Conservation (phyloP, 495 filamentous ascomycete species). For the Penicillium canariense region DNA sequence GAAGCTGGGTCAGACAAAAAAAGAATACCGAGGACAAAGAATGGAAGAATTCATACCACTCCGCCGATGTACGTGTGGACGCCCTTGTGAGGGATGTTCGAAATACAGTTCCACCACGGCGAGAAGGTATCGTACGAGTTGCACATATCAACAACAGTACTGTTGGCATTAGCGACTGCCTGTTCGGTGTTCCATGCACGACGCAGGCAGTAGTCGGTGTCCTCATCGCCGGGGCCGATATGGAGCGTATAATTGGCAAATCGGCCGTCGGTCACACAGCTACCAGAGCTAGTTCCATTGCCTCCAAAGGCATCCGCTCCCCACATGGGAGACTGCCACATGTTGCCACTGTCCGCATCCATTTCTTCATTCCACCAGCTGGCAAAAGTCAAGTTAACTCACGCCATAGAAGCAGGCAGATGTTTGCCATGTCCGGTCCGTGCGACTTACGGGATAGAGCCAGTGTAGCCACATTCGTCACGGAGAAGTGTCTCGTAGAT, state of each 20-base stretch:
- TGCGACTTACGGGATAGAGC: constrained; percentile 38
- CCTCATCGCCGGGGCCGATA: constrained; percentile 16
- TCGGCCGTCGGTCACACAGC: constrained; percentile 12
- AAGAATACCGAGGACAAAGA: background rate
- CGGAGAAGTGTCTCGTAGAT: constrained; percentile 42
- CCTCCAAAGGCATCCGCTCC: constrained; percentile 15
- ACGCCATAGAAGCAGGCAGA: no score
- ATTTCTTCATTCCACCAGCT: constrained; percentile 12
- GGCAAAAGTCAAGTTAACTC: no score
- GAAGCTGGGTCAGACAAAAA: background rate
- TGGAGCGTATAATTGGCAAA: constrained; percentile 18
- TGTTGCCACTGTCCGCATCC: constrained; percentile 17
- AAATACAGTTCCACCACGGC: constrained; percentile 18
- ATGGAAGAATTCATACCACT: constrained; percentile 4
- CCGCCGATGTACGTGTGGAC: constrained; percentile 19
- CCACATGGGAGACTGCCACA: constrained; percentile 19
- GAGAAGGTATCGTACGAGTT: constrained; percentile 15
- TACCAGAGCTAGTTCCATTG: constrained; percentile 14
- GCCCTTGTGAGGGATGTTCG: constrained; percentile 17
- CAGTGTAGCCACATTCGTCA: constrained; percentile 43
- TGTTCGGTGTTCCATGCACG: constrained; percentile 10
- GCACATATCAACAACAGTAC: constrained; percentile 9
- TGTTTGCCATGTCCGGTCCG: background rate
- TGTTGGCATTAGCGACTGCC: constrained; percentile 14
- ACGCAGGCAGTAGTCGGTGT: constrained; percentile 16